Conservation (phyloP, 257 asterid genomes). For the Haberlea rhodopensis region DNA sequence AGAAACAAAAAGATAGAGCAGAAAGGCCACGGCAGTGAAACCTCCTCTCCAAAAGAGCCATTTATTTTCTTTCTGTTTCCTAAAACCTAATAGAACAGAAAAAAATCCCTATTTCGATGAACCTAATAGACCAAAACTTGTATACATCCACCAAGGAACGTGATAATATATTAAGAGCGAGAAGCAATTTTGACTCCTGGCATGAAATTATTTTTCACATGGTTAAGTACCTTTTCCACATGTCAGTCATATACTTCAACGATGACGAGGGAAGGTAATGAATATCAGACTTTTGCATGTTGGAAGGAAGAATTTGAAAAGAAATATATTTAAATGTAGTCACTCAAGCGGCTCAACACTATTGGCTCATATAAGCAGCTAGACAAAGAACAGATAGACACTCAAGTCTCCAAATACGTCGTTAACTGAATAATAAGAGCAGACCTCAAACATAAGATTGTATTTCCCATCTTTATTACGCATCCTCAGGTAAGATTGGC, state of each 20-base stretch:
- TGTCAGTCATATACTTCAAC: not conserved
- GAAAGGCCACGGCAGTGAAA: not conserved
- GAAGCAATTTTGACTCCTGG: not conserved
- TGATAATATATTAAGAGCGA: not conserved
- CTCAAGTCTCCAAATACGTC: not conserved
- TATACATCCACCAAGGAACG: not conserved
- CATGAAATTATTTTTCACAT: too few species aligned
- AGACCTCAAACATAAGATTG: constrained; percentile 99
- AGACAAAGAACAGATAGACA: not conserved
- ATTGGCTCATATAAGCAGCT: not conserved
- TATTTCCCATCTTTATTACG: constrained; percentile 96
- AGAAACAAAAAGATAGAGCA: constrained; percentile 7
- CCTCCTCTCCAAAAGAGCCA: not conserved
- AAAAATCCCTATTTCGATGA: not conserved
- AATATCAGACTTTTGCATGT: not conserved
- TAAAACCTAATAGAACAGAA: constrained; percentile 1
- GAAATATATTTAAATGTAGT: too few species aligned
- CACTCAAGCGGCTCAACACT: not conserved
- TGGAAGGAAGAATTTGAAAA: not conserved
- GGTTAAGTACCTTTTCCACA: not conserved
- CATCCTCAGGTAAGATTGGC: constrained; percentile 98
- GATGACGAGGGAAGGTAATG: not conserved
- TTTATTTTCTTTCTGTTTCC: not conserved
- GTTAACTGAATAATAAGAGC: constrained; percentile 12
- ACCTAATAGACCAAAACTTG: not conserved